A percentile compares a stretch with the other conserved stretches of the same genome.
Conservation (phyloP, 257 asterid species). For the Phtheirospermum japonicum region DNA sequence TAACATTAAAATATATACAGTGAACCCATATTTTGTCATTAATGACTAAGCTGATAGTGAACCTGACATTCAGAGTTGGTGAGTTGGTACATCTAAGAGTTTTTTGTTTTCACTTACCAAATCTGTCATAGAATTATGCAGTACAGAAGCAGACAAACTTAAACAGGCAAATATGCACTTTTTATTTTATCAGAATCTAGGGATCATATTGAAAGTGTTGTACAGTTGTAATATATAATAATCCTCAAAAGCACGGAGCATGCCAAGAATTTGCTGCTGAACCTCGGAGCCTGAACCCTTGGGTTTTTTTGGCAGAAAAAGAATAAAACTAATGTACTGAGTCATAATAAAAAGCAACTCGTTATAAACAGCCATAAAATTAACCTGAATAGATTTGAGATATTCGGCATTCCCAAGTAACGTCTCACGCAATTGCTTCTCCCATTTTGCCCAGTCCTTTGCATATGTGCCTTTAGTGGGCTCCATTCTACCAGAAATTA, state of each 20-base stretch:
- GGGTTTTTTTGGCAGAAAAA: slow-evolving; percentile 9
- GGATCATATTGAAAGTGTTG: not conserved
- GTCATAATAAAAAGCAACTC: slow-evolving; percentile 1
- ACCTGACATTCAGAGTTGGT: not conserved
- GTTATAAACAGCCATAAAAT: slow-evolving; percentile 13
- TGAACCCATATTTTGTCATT: not conserved
- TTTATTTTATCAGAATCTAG: not conserved
- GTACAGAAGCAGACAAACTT: not conserved
- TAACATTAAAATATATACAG: not conserved
- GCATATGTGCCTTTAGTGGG: slow-evolving; percentile 77
- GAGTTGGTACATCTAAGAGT: slow-evolving; percentile 8
- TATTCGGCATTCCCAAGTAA: slow-evolving; percentile 58
- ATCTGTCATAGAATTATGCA: not conserved
- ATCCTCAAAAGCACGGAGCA: not conserved
- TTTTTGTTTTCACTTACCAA: slow-evolving; percentile 4
- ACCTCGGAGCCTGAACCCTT: not conserved
- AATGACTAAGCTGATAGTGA: not conserved
- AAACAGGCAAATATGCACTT: not conserved
- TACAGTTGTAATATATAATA: not conserved
- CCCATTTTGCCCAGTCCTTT: slow-evolving; percentile 86
- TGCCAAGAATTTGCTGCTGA: not conserved
- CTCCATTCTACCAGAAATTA: slow-evolving; percentile 55
- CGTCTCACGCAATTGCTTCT: slow-evolving; percentile 63
- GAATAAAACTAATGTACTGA: not conserved
- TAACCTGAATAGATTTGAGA: slow-evolving; percentile 85